Evolutionary conservation across 2,329 filamentous ascomycete genomes (phyloP), one percentile per base, ranked within the genome.

Genomic region (Trichoderma sp.): DNA sequence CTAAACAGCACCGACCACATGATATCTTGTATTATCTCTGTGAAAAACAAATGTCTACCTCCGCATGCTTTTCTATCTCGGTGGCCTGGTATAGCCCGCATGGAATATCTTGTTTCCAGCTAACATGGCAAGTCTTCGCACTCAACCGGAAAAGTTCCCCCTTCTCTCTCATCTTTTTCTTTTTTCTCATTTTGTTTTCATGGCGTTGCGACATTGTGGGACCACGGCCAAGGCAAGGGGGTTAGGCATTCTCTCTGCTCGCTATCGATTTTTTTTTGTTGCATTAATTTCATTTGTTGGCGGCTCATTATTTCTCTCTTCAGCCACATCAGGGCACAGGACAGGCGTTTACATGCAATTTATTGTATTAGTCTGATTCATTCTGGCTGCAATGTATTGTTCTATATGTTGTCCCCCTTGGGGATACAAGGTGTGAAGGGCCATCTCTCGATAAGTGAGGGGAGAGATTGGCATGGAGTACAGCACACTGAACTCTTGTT

Each of bases 101-200:
- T 65, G 29, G 29, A 62, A n/a, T 53, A 53, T 41, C 64, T 33
- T 50, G 6, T 41, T 29, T 6, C 74, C 85, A 86, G 74, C 77
- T 80, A 80, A 80, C 81, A 82, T 82, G 80, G 81, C 81, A 78
- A 81, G 78, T 79, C 80, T 79, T 77, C 71, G 7, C 16, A 41
- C 27, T 38, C 59, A 12, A 71, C 79, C 80, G 81, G 80, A 79
- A 76, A 62, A 53, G n/a, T 41, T 65, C 50, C 31, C 45, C 41
- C 38, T 41, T 65, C n/a, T 53, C n/a, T 53, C 21, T 24, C 78
- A 78, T 79, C 71, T 72, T 79, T 77, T 74, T 64, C 62, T 60
- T 77, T 74, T 74, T 21, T 65, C 18, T 21, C 35, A 62, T 62
- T 59, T 4, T 75, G 41, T 77, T 71, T 68, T 64, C 14, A 69